Evolutionary conservation across 2,329 filamentous ascomycete species (phyloP).

Genomic region (Rosellinia necatrix): DNA sequence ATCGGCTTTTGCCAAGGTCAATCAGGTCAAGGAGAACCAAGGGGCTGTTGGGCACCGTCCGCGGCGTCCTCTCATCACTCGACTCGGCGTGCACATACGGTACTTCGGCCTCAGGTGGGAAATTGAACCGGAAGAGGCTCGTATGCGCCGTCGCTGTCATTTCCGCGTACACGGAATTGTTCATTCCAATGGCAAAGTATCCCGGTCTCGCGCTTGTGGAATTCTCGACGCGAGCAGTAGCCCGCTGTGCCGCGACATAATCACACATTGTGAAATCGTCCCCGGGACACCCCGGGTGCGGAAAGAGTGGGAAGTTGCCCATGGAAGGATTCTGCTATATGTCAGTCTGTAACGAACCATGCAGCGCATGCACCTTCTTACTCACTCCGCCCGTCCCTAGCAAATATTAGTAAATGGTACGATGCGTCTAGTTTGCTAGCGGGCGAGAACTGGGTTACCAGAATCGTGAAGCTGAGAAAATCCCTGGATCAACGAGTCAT

Average conservation of each 20-base stretch:
- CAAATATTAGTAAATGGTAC: slow-evolving; percentile 1
- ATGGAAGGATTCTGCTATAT: slow-evolving; percentile 48
- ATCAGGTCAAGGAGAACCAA: slow-evolving; percentile 64
- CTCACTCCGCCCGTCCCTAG: slow-evolving; percentile 42
- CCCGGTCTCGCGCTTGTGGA: slow-evolving; percentile 60
- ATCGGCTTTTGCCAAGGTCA: slow-evolving; percentile 58
- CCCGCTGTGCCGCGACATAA: slow-evolving; percentile 53
- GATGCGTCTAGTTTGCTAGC: background rate
- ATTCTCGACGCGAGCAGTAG: slow-evolving; percentile 53
- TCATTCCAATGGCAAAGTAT: slow-evolving; percentile 62
- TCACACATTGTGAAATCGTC: slow-evolving; percentile 55
- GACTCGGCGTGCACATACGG: slow-evolving; percentile 29
- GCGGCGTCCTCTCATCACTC: background rate
- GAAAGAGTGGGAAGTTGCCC: slow-evolving; percentile 59
- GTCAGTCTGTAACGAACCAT: slow-evolving; percentile 24
- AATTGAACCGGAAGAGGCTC: slow-evolving; percentile 64
- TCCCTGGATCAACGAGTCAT: slow-evolving; percentile 39
- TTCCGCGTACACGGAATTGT: slow-evolving; percentile 60
- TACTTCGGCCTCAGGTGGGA: slow-evolving; percentile 45
- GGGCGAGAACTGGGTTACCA: slow-evolving; percentile 27
- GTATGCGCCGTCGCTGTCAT: slow-evolving; percentile 66
- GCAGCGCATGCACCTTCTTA: background rate
- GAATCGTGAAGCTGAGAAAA: slow-evolving; percentile 44
- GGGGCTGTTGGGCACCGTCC: slow-evolving; percentile 49
- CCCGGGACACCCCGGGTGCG: slow-evolving; percentile 53